Evolutionary conservation across 2,329 filamentous ascomycete genomes (phyloP).

Genomic region (Chrysoporthe cubensis): DNA sequence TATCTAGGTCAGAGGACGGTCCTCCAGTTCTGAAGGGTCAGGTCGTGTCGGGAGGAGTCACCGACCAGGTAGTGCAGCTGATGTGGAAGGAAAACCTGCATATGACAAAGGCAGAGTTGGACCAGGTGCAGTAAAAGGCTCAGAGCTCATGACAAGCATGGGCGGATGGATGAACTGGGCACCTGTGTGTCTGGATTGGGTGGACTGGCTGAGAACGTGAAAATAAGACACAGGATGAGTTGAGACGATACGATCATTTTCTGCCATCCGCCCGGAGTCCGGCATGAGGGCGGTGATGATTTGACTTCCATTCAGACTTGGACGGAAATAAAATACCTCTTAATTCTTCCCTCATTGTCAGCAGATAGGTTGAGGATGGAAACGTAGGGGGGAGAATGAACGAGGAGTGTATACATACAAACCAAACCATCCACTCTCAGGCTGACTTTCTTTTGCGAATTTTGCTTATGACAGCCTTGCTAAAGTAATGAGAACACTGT

Average conservation of each 20-base stretch:
- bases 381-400: not conserved
- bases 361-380: not conserved
- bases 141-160: not conserved
- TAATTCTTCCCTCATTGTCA: not conserved
- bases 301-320: conserved; percentile 9
- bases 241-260: conserved; percentile 20
- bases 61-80: not conserved
- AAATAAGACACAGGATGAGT: conserved; percentile 17
- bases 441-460: too few species aligned
- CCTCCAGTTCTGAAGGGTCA: not conserved
- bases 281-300: conserved; percentile 6
- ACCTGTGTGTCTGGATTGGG: not conserved
- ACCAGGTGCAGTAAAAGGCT: not conserved
- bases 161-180: not conserved
- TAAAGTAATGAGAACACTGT: not conserved
- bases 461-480: not conserved
- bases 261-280: conserved; percentile 11
- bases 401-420: conserved; percentile 2
- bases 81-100: not conserved
- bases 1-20: not conserved
- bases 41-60: not conserved
- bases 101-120: not conserved
- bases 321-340: not conserved
- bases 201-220: not conserved
- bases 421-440: conserved; percentile 6